Conservation (phyloP, 2,329 filamentous ascomycete genomes). For the Trichoderma endophyticum region DNA sequence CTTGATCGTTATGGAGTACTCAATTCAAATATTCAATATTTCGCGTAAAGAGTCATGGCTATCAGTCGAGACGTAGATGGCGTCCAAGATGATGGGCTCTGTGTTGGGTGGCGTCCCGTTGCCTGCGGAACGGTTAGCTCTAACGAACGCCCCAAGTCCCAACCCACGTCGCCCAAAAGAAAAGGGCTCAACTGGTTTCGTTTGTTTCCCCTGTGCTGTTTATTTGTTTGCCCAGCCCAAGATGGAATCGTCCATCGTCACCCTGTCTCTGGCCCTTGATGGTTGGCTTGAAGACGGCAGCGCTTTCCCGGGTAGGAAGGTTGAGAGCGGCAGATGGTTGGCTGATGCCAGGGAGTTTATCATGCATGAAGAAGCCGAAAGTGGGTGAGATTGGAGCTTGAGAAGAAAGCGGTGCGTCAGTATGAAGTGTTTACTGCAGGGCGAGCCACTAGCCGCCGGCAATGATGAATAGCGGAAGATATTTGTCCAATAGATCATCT, state of each 20-base stretch:
- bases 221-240: background rate
- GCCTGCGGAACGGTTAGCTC: background rate
- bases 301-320: background rate
- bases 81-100: background rate
- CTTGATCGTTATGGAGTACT: background rate
- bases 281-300: background rate
- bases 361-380: background rate
- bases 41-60: background rate
- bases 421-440: background rate
- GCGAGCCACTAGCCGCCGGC: background rate
- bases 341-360: background rate
- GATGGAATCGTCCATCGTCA: background rate
- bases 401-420: background rate
- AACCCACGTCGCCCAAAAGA: background rate
- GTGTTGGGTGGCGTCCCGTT: background rate
- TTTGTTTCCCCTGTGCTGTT: background rate
- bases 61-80: background rate
- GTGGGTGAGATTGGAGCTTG: background rate
- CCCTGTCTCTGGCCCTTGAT: background rate
- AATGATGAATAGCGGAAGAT: background rate
- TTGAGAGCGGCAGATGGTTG: background rate
- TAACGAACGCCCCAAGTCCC: background rate
- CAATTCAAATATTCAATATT: background rate
- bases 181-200: background rate
- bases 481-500: background rate